Evolutionary conservation across 1,284 basidiomycete genomes (phyloP), one percentile per base, ranked within the genome.

Genomic region (Vanrija humicola): DNA sequence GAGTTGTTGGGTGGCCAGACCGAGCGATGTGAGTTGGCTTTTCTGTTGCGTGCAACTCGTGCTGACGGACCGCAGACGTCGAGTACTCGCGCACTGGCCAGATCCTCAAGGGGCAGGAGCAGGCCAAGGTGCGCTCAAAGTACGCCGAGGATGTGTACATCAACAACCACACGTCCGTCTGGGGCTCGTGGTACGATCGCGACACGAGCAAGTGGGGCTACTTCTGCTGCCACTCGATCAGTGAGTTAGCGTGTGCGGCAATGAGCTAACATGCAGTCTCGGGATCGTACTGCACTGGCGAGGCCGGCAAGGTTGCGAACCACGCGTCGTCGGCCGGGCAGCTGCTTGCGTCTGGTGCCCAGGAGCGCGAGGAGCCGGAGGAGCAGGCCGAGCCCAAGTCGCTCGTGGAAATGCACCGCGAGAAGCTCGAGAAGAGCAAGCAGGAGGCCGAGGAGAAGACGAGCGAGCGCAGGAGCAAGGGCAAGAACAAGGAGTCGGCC

Each of bases 1-100:
- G 95, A 98, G 77, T 80, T 99, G 38, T 76, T 92, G 39, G 85
- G 86, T 58, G 96, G 96, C 0, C 95, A 98, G 78, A 95, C 93
- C 34, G 96, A 98, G 76, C 84, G 94, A 60, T 99, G 74, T 76
- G 60, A 68, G 73, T 67, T 14, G 18, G 7, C 26, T 6, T 18
- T 8, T 6, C 10, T 10, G 16, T 0, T 25, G 15, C 16, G 10
- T 28, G 16, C 21, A 26, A 16, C n/a, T n/a, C 6, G 2, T 43
- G 50, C 16, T 26, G 28, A 48, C 29, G 21, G 21, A 47, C 29
- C 3, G 5, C 53, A 77, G 75, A 99, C 64, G 89, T 98, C 46
- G 96, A 99, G 78, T 99, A 98, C 76, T 95, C 91, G 54, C 82
- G 91, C 56, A 84, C 89, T 5, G 96, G 96, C 21, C 86, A 90